Evolutionary conservation across 345 rosid species (phyloP), one percentile per base, ranked within the genome.

Genomic region (Raphanus sativus): DNA sequence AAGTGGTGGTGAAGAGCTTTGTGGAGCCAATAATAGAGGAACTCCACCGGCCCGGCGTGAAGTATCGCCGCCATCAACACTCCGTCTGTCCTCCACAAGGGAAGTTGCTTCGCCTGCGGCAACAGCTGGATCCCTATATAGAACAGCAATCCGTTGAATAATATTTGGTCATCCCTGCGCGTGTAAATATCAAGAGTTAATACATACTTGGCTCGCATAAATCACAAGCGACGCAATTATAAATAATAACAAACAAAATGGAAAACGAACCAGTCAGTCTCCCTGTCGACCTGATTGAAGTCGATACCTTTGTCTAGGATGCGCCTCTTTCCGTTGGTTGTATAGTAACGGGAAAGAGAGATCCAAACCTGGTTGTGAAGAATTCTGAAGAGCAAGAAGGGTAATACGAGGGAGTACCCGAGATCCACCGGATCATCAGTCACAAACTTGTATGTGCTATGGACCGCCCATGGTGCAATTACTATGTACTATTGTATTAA

Each of bases 1-100:
- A 56, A 89, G 77, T 90, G 93, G 77, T 90, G 98, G 75, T 92
- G 98, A 3, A 92, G 81, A 12, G 90, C 93, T 62, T 86, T 76
- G 69, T 92, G 98, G 17, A 90, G 76, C 98, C 98, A 93, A 45
- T 89, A 93, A 76, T 90, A 90, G 1, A 90, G 80, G 61, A 93
- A 88, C 85, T 93, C 98, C 13, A 93, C 93, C 0, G 91, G 97
- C 4, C 97, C 97, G 0, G 84, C 75, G 36, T 93, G 97, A n/a
- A 93, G 82, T 10, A 90, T 29, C 2, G 60, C 38, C 2, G 82
- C 74, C 16, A 87, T 17, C 30, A 90, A 54, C 5, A 85, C 69
- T 13, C 97, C 93, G 36, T 88, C 91, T 5, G 67, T 38, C 62
- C 90, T 86, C 94, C 98, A 90, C 24, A 81, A 0, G 0, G 97